Percentiles rank a stretch among this genome's conserved stretches.
Conservation (phyloP, 2,329 filamentous ascomycete species). For the Westerdykella ornata region DNA sequence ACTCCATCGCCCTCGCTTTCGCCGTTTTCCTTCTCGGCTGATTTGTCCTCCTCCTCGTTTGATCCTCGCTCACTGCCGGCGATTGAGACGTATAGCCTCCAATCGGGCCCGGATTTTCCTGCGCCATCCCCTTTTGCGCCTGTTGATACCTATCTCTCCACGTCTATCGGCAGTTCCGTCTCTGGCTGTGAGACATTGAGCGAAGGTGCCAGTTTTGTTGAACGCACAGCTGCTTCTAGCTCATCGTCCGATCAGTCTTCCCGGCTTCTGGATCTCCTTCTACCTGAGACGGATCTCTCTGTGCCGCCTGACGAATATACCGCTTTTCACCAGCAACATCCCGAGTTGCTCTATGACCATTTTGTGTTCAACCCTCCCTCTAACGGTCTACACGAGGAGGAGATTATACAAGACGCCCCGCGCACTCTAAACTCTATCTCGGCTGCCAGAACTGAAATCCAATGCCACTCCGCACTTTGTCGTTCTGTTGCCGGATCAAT, state of each 20-base stretch:
- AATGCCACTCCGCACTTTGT: neutral
- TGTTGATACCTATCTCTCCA: constrained; percentile 30
- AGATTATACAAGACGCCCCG: constrained; percentile 52
- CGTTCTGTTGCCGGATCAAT: neutral
- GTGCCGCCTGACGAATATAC: constrained; percentile 36
- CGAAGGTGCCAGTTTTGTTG: constrained; percentile 18
- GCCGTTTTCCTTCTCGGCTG: too few relatives aligned
- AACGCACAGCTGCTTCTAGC: constrained; percentile 29
- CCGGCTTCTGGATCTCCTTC: constrained; percentile 43
- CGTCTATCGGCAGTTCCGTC: constrained; percentile 29
- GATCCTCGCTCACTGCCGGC: constrained; percentile 1
- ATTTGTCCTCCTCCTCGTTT: too few relatives aligned
- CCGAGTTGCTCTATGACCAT: constrained; percentile 30
- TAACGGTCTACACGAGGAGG: constrained; percentile 33
- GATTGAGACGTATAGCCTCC: constrained; percentile 10
- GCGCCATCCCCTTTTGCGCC: constrained; percentile 23
- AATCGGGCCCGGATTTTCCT: constrained; percentile 15
- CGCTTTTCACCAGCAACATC: constrained; percentile 29
- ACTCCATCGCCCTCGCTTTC: too few relatives aligned
- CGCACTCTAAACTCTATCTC: constrained; percentile 33
- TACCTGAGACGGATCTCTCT: constrained; percentile 45
- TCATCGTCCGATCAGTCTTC: constrained; percentile 44
- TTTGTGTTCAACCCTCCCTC: constrained; percentile 24
- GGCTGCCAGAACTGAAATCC: constrained; percentile 19
- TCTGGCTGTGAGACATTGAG: constrained; percentile 37